Conservation (phyloP, 2,329 filamentous ascomycete genomes). For the Ophiostoma novo-ulmi region DNA sequence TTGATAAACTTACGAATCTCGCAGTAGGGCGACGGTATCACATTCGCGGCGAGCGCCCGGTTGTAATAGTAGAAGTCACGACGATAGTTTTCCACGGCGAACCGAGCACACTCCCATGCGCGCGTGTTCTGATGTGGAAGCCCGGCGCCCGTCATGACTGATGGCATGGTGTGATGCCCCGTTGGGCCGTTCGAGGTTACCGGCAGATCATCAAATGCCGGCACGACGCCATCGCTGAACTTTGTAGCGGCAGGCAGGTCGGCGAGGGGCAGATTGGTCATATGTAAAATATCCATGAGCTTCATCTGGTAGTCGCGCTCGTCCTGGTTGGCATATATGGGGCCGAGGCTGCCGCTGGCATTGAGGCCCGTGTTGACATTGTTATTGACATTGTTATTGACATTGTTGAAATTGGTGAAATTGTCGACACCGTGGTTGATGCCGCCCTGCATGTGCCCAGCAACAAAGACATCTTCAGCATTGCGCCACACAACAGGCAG, state of each 20-base stretch:
- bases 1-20: conserved; percentile 11
- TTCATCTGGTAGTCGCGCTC: conserved; percentile 20
- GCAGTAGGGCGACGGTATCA: conserved; percentile 9
- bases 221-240: background rate
- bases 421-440: background rate
- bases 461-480: background rate
- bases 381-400: background rate
- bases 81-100: conserved; percentile 5
- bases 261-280: conserved; percentile 3
- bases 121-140: background rate
- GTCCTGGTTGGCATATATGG: conserved; percentile 20
- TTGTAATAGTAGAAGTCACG: conserved; percentile 19
- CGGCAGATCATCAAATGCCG: background rate
- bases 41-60: background rate
- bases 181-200: background rate
- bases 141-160: background rate
- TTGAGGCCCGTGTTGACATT: background rate
- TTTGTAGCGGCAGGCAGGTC: conserved; percentile 5
- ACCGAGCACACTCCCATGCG: conserved; percentile 19
- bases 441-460: background rate
- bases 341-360: background rate
- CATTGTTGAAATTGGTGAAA: background rate
- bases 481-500: conserved; percentile 1
- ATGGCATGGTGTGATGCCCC: background rate
- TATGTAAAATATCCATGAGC: conserved; percentile 14